Conservation (phyloP, 331 rosid genomes). For the Acacia pycnantha region DNA sequence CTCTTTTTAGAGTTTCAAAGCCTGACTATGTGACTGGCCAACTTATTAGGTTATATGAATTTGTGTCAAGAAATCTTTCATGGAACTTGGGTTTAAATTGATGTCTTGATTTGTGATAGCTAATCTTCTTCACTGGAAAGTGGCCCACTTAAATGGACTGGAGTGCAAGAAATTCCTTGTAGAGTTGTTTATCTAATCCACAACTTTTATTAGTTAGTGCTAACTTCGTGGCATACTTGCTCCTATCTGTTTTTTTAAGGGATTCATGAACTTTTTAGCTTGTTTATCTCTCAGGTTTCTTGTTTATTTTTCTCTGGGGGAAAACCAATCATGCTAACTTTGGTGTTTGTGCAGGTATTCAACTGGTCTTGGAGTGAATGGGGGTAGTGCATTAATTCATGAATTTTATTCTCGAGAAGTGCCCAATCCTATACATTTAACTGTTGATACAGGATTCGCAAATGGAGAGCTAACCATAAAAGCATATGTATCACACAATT, state of each 20-base stretch:
- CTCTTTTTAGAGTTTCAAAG: neutral
- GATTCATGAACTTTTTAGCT: neutral
- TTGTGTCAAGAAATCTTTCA: neutral
- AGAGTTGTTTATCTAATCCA: neutral
- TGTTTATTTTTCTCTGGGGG: neutral
- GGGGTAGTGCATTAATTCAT: slow-evolving; percentile 85
- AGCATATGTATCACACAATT: slow-evolving; percentile 68
- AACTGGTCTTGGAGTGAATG: slow-evolving; percentile 89
- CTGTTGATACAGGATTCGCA: slow-evolving; percentile 87
- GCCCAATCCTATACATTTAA: slow-evolving; percentile 84
- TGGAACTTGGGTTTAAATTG: neutral
- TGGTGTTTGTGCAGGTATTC: slow-evolving; percentile 69
- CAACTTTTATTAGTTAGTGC: neutral
- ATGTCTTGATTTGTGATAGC: neutral
- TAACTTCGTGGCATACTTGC: neutral
- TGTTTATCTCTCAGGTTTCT: neutral
- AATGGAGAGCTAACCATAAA: slow-evolving; percentile 67
- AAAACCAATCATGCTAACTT: neutral
- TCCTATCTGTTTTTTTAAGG: neutral
- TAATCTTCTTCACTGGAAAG: neutral
- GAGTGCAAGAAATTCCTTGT: neutral
- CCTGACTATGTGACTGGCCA: neutral
- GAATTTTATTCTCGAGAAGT: slow-evolving; percentile 93
- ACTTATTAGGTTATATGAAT: neutral
- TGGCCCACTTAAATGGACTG: neutral